phyloP scores from a whole-genome alignment of 495 filamentous ascomycete genomes.

The Jackrogersella multiformis region DNA sequence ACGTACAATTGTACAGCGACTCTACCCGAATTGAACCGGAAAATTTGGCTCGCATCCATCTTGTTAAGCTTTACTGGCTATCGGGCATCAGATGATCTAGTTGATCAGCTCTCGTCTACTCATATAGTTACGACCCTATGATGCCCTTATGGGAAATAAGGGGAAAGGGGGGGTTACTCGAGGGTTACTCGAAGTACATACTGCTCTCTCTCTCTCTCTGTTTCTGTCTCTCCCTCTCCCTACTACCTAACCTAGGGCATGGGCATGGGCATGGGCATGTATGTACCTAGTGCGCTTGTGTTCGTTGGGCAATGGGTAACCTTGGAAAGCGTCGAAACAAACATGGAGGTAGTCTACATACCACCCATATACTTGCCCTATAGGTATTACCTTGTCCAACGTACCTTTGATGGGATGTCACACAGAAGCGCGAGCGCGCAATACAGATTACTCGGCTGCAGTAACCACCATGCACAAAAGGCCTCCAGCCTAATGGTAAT shows the following conservation, averaged over 20 bases:
- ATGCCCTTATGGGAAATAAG: slow-evolving; percentile 19
- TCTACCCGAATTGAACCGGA: slow-evolving; percentile 37
- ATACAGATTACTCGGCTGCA: slow-evolving; percentile 32
- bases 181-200: slow-evolving; percentile 14
- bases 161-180: slow-evolving; percentile 26
- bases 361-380: slow-evolving; percentile 42
- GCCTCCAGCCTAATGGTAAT: slow-evolving; percentile 34
- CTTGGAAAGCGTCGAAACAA: slow-evolving; percentile 26
- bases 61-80: slow-evolving; percentile 38
- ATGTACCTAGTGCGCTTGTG: neutral
- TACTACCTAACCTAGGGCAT: neutral
- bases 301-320: neutral
- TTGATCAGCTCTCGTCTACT: slow-evolving; percentile 42
- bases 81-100: slow-evolving; percentile 40
- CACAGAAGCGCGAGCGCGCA: slow-evolving; percentile 19
- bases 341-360: slow-evolving; percentile 38
- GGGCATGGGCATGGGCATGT: too few relatives aligned
- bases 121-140: slow-evolving; percentile 36
- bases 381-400: slow-evolving; percentile 39
- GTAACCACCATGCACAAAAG: slow-evolving; percentile 25
- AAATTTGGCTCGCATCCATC: slow-evolving; percentile 40
- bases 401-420: slow-evolving; percentile 22
- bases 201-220: neutral
- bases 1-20: slow-evolving; percentile 35
- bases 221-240: neutral